Base-by-base conservation (phyloP, 495 filamentous ascomycete genomes). In the Lasiosphaeria hispida region DNA sequence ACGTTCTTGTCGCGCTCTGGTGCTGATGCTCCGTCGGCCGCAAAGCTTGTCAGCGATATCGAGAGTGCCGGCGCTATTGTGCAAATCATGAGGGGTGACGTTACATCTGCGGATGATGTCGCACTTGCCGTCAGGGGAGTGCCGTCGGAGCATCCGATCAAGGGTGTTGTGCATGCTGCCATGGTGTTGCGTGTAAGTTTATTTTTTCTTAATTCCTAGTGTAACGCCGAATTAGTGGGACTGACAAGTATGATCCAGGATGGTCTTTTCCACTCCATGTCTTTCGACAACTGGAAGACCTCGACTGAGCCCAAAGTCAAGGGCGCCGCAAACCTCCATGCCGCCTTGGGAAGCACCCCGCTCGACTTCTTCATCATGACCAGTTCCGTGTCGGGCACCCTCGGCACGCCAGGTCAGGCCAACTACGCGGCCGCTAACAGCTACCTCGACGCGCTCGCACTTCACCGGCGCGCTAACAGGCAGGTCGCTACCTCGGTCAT, bases 361-460 rank as follows among this genome's bases (percentile, higher is more conserved):
- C 67, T 83, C 0, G 81, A 83, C 61, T 84, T 84, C 65, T 83
- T 84, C 63, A 61, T 82, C 47, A 71, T 75, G 48, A 71, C 80
- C 9, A 76, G 73, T 23, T 83, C 80, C n/a, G 59, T 82, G 4
- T 65, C 75, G 3, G 78, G 70, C n/a, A 58, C 75, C 0, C 58
- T 80, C 19, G 80, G 81, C 3, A 74, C 70, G 36, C 60, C 62
- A 4, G 71, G 71, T 0, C 79, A 84, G 57, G 64, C 69, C 39
- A 76, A 77, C 34, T 83, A 83, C 52, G 71, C 74, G 1, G 78
- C 78, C 0, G 75, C 73, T 10, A 82, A 80, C 55, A 71, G 72
- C 23, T 81, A 73, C 55, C 66, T 80, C 4, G 78, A 72, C 38
- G 40, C 67, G 1, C 52, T 75, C 9, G 68, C 70, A 0, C 57